These are phyloP conservation scores for Termitomyces sp. DNA, from an alignment of 768 basidiomycete genomes.

Conservation along the genomic window DNA sequence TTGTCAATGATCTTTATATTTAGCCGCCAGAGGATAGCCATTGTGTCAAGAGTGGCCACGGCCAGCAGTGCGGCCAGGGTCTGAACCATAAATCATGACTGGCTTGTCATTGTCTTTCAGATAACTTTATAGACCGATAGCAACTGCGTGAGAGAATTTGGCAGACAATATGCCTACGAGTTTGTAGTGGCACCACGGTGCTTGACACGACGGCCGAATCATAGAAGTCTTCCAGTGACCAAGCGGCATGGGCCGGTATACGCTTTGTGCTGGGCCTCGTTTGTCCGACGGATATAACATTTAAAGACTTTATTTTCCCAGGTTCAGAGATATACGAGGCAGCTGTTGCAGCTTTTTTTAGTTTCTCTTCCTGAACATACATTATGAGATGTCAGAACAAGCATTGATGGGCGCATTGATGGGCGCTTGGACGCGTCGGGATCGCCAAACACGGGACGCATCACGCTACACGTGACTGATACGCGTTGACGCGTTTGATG, in stretches of 20 bases:
- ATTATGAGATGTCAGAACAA: neutral
- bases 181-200: neutral
- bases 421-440: neutral
- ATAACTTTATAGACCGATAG: neutral
- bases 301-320: neutral
- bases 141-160: neutral
- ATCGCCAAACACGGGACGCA: slow-evolving; percentile 14
- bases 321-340: neutral
- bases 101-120: neutral
- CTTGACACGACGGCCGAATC: neutral
- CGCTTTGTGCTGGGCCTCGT: neutral
- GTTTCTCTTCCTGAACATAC: neutral
- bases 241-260: neutral
- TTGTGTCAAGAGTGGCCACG: neutral
- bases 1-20: neutral
- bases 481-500: slow-evolving; percentile 35
- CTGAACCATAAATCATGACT: neutral
- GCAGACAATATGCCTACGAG: neutral
- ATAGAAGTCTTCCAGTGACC: slow-evolving; percentile 1
- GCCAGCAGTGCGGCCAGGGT: neutral
- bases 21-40: neutral
- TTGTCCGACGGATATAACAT: neutral
- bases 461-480: slow-evolving; percentile 27
- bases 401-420: neutral
- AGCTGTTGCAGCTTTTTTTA: neutral